Evolutionary conservation across 371 early-diverging fungal genomes (phyloP).

Genomic region (Mortierella sp.): DNA sequence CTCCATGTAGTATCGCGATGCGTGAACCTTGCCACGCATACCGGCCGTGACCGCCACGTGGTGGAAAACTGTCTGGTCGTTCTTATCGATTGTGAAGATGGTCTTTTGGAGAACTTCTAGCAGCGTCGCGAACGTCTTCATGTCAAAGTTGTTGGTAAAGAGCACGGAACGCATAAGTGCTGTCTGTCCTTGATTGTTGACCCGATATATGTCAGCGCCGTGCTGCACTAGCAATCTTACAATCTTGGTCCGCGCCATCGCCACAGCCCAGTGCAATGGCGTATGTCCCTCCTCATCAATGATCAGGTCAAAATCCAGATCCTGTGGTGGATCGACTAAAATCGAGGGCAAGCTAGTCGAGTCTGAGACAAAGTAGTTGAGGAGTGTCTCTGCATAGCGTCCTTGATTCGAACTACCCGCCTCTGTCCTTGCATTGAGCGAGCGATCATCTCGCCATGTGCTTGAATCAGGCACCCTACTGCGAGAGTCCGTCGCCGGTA

Average conservation of each 20-base stretch:
- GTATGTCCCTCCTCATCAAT: slow-evolving; percentile 97
- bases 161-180: slow-evolving; percentile 92
- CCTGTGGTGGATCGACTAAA: slow-evolving; percentile 59
- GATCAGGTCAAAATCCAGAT: slow-evolving; percentile 83
- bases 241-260: slow-evolving; percentile 83
- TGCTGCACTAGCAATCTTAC: slow-evolving; percentile 78
- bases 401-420: slow-evolving; percentile 16
- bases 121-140: slow-evolving; percentile 80
- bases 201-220: slow-evolving; percentile 77
- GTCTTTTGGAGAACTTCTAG: slow-evolving; percentile 81
- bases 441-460: slow-evolving; percentile 19
- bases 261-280: slow-evolving; percentile 95
- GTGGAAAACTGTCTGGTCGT: slow-evolving; percentile 90
- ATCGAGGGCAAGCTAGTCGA: slow-evolving; percentile 60
- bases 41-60: slow-evolving; percentile 88
- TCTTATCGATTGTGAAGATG: slow-evolving; percentile 81
- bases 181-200: slow-evolving; percentile 89
- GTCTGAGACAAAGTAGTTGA: slow-evolving; percentile 73
- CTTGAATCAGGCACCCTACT: neutral
- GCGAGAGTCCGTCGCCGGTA: slow-evolving; percentile 1
- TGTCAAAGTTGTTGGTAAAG: slow-evolving; percentile 89
- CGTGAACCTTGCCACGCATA: slow-evolving; percentile 76
- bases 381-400: slow-evolving; percentile 55
- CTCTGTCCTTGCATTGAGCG: neutral
- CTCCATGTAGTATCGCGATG: slow-evolving; percentile 90